Conservation (phyloP, 768 basidiomycete genomes). For the Imleria badia region DNA sequence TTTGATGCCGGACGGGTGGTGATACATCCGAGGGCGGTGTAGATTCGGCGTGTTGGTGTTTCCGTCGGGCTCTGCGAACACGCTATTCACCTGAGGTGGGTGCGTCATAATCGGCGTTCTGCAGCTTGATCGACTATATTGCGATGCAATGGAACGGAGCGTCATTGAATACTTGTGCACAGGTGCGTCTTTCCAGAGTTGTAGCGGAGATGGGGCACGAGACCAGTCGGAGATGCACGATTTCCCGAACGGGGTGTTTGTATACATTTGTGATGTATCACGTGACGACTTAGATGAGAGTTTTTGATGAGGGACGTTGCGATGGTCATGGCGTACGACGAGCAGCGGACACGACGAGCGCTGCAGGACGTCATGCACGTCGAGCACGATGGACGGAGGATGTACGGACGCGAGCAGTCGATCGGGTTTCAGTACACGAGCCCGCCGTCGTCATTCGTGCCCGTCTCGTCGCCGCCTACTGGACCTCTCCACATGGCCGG, state of each 20-base stretch:
- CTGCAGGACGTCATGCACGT: constrained; percentile 13
- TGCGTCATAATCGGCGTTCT: constrained; percentile 15
- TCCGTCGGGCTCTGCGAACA: constrained; percentile 94
- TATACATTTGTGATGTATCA: constrained; percentile 16
- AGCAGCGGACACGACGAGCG: constrained; percentile 12
- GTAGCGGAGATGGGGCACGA: constrained; percentile 7
- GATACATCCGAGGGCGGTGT: background rate
- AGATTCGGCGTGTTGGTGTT: constrained; percentile 85
- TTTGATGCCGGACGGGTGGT: background rate
- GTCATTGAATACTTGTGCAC: constrained; percentile 61
- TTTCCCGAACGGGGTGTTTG: constrained; percentile 56
- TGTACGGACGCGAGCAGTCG: constrained; percentile 10
- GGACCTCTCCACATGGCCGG: constrained; percentile 18
- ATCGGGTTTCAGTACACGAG: constrained; percentile 21
- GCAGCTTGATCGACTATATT: constrained; percentile 87
- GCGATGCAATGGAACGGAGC: constrained; percentile 86
- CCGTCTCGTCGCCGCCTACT: constrained; percentile 13
- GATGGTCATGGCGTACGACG: constrained; percentile 29
- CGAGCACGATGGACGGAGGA: constrained; percentile 7
- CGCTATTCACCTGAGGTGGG: constrained; percentile 76
- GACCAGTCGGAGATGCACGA: constrained; percentile 76
- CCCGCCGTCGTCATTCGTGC: constrained; percentile 7
- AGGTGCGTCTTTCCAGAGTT: background rate
- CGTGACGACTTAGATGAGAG: constrained; percentile 11
- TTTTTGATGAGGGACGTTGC: constrained; percentile 11